Percentiles rank a stretch among this genome's conserved stretches.
Evolutionary conservation across 352 stramenopile species (phyloP).

Genomic region (Elongisporangium prolatum): DNA sequence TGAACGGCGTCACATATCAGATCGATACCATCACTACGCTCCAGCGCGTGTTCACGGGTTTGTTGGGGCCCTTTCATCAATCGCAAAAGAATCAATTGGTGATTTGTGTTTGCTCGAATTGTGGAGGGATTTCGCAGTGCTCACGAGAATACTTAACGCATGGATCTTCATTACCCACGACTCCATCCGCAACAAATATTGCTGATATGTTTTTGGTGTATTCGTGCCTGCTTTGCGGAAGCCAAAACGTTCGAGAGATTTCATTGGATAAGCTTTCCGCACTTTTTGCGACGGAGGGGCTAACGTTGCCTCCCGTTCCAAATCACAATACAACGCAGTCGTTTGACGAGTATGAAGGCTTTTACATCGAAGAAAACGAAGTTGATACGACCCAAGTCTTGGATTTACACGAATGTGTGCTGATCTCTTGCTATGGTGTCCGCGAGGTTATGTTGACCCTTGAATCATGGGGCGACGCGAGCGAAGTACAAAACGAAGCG

Average conservation of each 20-base stretch:
- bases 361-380: slow-evolving; percentile 57
- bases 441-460: slow-evolving; percentile 33
- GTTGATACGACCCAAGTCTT: slow-evolving; percentile 17
- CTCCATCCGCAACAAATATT: slow-evolving; percentile 6
- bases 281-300: slow-evolving; percentile 40
- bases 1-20: slow-evolving; percentile 52
- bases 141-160: slow-evolving; percentile 33
- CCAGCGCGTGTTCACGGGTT: slow-evolving; percentile 27
- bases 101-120: slow-evolving; percentile 53
- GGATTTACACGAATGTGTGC: slow-evolving; percentile 35
- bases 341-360: slow-evolving; percentile 34
- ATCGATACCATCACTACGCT: slow-evolving; percentile 32
- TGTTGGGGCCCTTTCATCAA: slow-evolving; percentile 48
- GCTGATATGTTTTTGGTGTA: slow-evolving; percentile 38
- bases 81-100: slow-evolving; percentile 27
- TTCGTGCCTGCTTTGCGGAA: slow-evolving; percentile 64
- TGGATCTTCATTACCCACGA: slow-evolving; percentile 4
- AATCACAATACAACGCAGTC: slow-evolving; percentile 20
- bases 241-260: slow-evolving; percentile 65
- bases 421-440: slow-evolving; percentile 50
- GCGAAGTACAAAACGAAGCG: slow-evolving; percentile 30
- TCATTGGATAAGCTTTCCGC: slow-evolving; percentile 49
- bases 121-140: slow-evolving; percentile 49
- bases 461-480: slow-evolving; percentile 3
- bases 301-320: slow-evolving; percentile 33